Base-by-base conservation (phyloP, 805 yeast species). In the Candida tammaniensis region DNA sequence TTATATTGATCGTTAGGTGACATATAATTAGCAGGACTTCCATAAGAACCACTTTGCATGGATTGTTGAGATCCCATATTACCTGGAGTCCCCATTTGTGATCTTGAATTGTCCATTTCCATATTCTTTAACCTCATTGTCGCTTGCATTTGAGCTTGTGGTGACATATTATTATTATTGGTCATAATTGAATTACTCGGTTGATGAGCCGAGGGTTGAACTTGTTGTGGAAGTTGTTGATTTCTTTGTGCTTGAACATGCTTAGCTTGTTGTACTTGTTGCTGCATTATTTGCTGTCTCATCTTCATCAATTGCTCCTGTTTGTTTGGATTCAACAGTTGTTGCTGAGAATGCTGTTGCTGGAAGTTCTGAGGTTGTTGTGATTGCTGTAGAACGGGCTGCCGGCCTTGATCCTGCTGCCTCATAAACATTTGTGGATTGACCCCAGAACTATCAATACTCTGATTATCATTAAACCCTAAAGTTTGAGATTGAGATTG, bases 211-310 rank as follows among this genome's bases (percentile, higher is more conserved):
- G n/a, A n/a, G 29, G 4, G 29, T 17, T 17, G 29, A 17, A n/a
- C 10, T 17, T n/a, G 17, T 27, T 4, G 29, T 11, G 7, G 29
- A 17, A 5, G 7, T 13, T 7, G 15, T 18, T 15, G 28, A 15
- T 16, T 25, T 25, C 24, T 13, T 27, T 42, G 47, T 6, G 44
- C 39, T 26, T 40, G 46, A 7, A 40, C 44, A 12, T 39, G 37
- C 15, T 35, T 47, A 23, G 40, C 39, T 33, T 41, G 42, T 7
- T 42, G 44, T 17, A 30, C 47, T 14, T 47, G 49, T n/a, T 48
- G 68, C 31, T 56, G 69, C 64, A 51, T 57, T 28, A 56, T 57
- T 43, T 55, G 69, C 52, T 52, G 64, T 38, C 62, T 57, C 72
- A 54, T 61, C 42, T 54, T 54, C 47, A 46, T 44, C 34, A 61